Evolutionary conservation across 768 basidiomycete genomes (phyloP), one percentile per base, ranked within the genome.

Genomic region (Infundibulicybe gibba): DNA sequence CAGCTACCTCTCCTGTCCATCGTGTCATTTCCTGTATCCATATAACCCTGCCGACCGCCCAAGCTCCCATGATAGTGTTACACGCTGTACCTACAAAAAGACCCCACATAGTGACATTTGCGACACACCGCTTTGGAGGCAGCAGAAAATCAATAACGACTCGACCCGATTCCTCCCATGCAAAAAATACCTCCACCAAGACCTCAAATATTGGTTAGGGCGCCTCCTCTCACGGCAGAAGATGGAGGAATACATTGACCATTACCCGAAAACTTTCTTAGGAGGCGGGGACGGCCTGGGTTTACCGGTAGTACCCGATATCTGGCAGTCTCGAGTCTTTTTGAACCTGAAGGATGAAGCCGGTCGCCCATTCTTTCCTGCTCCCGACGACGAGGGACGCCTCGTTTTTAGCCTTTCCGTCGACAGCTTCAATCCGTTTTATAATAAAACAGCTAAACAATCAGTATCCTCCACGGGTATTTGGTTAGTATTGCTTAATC

Each of bases 401-500:
- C n/a, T n/a, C n/a, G n/a, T n/a, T n/a, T n/a, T n/a, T n/a, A n/a
- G n/a, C n/a, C n/a, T n/a, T n/a, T 1, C 50, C 57, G 48, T 57
- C 6, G 58, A 63, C 44, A 53, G 61, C 30, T 65, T 62, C 51
- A 58, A 62, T 33, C 59, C 62, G 1, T 60, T 56, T 15, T 32
- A 49, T 16, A 60, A 50, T 31, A 55, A 60, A n/a, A n/a, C n/a
- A n/a, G n/a, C n/a, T n/a, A n/a, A n/a, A n/a, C n/a, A n/a, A n/a
- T n/a, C n/a, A n/a, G 54, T 51, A 2, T 57, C 57, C 1, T 55
- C 55, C 1, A 55, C 52, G 2, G 61, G 57, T 1, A 59, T 64
- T 14, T 66, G 56, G 49, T 45, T 61, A 6, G 59, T 63, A 4
- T 58, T 61, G 11, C 51, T 71, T 4, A 74, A 73, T 38, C 58